phyloP scores from a whole-genome alignment of 2,329 filamentous ascomycete species.

The Hymenoscyphus occultus region DNA sequence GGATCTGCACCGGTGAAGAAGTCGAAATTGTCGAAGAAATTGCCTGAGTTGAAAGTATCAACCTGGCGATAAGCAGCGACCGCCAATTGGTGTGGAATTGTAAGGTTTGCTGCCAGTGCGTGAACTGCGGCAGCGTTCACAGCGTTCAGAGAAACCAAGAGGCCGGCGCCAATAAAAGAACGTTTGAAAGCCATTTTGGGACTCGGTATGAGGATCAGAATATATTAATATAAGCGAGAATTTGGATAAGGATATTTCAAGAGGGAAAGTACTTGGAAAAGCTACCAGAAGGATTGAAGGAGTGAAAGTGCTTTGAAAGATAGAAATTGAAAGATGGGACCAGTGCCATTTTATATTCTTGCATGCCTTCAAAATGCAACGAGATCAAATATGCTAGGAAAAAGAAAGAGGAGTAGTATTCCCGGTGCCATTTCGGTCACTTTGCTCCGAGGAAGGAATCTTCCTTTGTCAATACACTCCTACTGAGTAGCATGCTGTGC shows the following conservation, averaged over 20 bases:
- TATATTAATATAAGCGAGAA: neutral
- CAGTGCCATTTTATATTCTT: constrained; percentile 3
- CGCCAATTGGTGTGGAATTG: constrained; percentile 13
- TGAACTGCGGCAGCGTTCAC: constrained; percentile 12
- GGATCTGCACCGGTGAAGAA: constrained; percentile 55
- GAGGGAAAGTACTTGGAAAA: neutral
- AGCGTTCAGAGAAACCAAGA: constrained; percentile 16
- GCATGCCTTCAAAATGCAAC: neutral
- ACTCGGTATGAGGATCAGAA: neutral
- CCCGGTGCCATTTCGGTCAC: constrained; percentile 1
- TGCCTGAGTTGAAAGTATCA: constrained; percentile 43
- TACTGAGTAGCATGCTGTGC: neutral
- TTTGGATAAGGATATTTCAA: neutral
- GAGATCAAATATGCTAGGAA: neutral
- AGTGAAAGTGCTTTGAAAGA: constrained; percentile 6
- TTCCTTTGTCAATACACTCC: neutral
- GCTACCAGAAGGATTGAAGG: constrained; percentile 5
- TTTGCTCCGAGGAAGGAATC: constrained; percentile 1
- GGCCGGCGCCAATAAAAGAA: constrained; percentile 9
- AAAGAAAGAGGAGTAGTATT: neutral
- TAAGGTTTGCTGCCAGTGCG: constrained; percentile 17
- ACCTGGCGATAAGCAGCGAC: constrained; percentile 24
- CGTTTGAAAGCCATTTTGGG: constrained; percentile 15
- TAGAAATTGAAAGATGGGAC: neutral
- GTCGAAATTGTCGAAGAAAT: constrained; percentile 47